Conservation (phyloP, 2,329 filamentous ascomycete genomes). For the Pseudogymnoascus sp. region DNA sequence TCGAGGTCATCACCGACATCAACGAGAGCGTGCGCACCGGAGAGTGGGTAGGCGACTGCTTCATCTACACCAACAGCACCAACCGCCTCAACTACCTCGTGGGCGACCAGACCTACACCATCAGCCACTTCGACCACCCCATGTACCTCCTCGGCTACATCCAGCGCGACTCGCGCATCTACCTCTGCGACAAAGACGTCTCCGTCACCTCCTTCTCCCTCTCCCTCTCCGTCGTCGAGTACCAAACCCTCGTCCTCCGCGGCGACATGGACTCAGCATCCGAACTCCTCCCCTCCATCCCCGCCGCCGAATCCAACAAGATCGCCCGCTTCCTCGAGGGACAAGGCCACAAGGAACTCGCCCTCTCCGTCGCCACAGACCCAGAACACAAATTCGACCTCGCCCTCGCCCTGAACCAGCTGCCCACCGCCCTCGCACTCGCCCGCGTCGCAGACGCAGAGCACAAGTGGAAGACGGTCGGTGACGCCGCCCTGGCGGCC, state of each 20-base stretch:
- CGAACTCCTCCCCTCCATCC: slow-evolving; percentile 75
- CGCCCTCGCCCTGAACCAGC: slow-evolving; percentile 70
- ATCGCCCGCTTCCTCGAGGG: slow-evolving; percentile 96
- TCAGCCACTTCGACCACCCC: slow-evolving; percentile 91
- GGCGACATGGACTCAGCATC: slow-evolving; percentile 87
- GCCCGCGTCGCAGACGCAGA: slow-evolving; percentile 78
- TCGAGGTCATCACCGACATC: slow-evolving; percentile 93
- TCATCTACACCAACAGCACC: slow-evolving; percentile 96
- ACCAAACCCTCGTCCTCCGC: slow-evolving; percentile 90
- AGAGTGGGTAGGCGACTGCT: slow-evolving; percentile 97
- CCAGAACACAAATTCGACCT: slow-evolving; percentile 95
- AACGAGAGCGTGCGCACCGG: slow-evolving; percentile 89
- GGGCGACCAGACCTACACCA: slow-evolving; percentile 94
- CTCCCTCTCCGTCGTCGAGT: slow-evolving; percentile 88
- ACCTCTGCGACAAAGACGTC: slow-evolving; percentile 93
- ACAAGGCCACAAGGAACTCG: slow-evolving; percentile 93
- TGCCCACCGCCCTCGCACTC: slow-evolving; percentile 77
- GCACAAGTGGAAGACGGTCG: slow-evolving; percentile 97
- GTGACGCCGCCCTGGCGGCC: slow-evolving; percentile 74
- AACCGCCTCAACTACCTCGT: slow-evolving; percentile 97
- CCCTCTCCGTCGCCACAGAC: slow-evolving; percentile 88
- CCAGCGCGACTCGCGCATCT: slow-evolving; percentile 87
- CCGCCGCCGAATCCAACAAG: slow-evolving; percentile 92
- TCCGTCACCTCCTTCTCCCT: slow-evolving; percentile 82
- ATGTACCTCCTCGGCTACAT: slow-evolving; percentile 96